Evolutionary conservation across 2,329 filamentous ascomycete genomes (phyloP).

Genomic region (Microsporum canis): DNA sequence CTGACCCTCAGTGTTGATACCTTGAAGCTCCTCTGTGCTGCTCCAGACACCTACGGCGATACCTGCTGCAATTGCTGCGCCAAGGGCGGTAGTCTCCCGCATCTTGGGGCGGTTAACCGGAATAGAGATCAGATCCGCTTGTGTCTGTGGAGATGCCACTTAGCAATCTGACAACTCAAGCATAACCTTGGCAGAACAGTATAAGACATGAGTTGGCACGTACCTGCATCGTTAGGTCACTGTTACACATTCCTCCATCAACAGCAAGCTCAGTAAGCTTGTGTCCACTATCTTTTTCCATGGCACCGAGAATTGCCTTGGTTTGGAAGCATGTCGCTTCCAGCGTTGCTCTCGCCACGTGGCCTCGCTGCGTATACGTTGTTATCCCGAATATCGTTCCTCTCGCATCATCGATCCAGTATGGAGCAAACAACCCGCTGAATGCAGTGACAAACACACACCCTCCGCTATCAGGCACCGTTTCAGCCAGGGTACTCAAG

Average conservation of each 20-base stretch:
- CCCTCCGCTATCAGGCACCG: slow-evolving; percentile 65
- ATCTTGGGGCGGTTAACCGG: slow-evolving; percentile 74
- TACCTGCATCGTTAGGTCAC: slow-evolving; percentile 75
- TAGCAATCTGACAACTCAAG: not conserved
- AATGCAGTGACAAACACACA: slow-evolving; percentile 84
- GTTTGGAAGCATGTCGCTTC: slow-evolving; percentile 91
- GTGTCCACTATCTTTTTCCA: slow-evolving; percentile 76
- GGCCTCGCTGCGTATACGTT: slow-evolving; percentile 71
- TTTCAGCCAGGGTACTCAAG: slow-evolving; percentile 53
- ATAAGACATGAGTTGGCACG: slow-evolving; percentile 15
- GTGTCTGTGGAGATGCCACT: slow-evolving; percentile 42
- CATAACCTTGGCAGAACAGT: not conserved
- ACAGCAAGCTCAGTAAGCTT: slow-evolving; percentile 65
- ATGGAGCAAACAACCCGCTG: slow-evolving; percentile 79
- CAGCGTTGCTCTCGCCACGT: slow-evolving; percentile 78
- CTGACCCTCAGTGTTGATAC: slow-evolving; percentile 59
- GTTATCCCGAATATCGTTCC: slow-evolving; percentile 79
- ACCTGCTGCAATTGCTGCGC: slow-evolving; percentile 79
- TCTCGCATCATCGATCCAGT: slow-evolving; percentile 89
- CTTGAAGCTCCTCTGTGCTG: slow-evolving; percentile 58
- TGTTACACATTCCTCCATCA: slow-evolving; percentile 83
- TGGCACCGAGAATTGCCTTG: slow-evolving; percentile 80
- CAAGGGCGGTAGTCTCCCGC: slow-evolving; percentile 82
- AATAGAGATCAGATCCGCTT: slow-evolving; percentile 77
- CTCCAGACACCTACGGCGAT: slow-evolving; percentile 71